These are phyloP conservation scores for Sanghuangporus sanghuang DNA, from an alignment of 1,284 basidiomycete species.

Conservation along the genomic window DNA sequence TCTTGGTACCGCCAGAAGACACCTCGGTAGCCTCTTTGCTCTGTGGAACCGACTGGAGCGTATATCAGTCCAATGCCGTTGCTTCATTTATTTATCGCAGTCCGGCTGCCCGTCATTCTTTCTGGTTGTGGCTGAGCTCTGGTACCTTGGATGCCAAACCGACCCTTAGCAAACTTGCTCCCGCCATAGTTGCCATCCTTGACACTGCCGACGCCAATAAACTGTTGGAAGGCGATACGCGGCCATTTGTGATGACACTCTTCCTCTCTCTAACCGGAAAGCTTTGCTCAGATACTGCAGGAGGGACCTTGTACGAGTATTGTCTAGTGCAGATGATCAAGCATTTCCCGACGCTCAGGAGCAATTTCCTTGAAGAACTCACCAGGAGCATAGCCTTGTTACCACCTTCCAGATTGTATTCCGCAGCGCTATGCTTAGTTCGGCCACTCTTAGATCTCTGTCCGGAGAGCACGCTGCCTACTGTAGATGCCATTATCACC, in stretches of 20 bases:
- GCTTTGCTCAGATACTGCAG: background rate
- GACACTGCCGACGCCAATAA: background rate
- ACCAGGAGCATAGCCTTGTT: background rate
- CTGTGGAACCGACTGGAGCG: constrained; percentile 7
- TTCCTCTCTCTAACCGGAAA: background rate
- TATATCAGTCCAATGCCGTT: constrained; percentile 6
- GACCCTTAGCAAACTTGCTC: background rate
- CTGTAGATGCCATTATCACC: constrained; percentile 36
- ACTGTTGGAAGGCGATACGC: background rate
- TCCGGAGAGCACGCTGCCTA: constrained; percentile 22
- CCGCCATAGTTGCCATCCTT: constrained; percentile 1
- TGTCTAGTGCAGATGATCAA: background rate
- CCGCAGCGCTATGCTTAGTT: background rate
- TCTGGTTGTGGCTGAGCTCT: constrained; percentile 11
- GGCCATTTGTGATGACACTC: background rate
- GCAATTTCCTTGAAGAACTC: background rate
- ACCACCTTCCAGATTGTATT: background rate
- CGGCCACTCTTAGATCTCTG: background rate
- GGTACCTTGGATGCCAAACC: background rate
- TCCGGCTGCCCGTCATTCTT: background rate
- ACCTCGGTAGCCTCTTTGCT: constrained; percentile 5
- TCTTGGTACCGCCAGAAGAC: background rate
- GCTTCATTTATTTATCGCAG: constrained; percentile 15
- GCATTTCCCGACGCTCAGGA: background rate
- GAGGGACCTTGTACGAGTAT: background rate